Base-by-base conservation (phyloP, 2,329 filamentous ascomycete species). In the Tolypocladium ovalisporum region DNA sequence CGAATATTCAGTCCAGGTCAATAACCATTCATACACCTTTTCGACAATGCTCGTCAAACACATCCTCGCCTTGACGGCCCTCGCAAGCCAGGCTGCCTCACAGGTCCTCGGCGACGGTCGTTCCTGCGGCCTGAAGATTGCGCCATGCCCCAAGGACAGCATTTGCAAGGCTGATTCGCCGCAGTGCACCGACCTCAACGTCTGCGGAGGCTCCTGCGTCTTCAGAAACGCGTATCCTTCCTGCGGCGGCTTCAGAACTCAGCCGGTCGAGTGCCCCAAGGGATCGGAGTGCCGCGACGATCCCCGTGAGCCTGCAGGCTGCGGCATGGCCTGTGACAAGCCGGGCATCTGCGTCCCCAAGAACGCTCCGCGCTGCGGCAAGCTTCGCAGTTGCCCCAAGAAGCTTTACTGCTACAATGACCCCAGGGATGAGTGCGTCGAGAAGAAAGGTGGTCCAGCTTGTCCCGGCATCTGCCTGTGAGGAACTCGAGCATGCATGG, bases 281-380 rank as follows among this genome's bases (percentile, higher is more conserved):
- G 61, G 61, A 13, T 61, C 61, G 2, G 56, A 60, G 2, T 75
- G 72, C 55, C 58, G 65, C 17, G 64, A 73, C 57, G 71, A 75
- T 32, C 71, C 72, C 13, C 66, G 71, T 71, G 40, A 52, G 57
- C 63, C 62, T 35, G 58, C 29, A 12, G 56, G 62, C 54, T 73
- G 71, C 47, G 71, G 71, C 9, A 61, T 71, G 65, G 67, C 71
- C 4, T 73, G 71, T 56, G 71, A 73, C 47, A 55, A 24, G 8
- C 67, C 67, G 0, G 71, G 71, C 1, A 71, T 73, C 29, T 74
- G 68, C 51, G 60, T 70, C 1, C 65, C 66, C 32, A 60, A 58
- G 29, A 60, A 60, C 7, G 56, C 56, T 1, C 55, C 52, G 1
- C 42, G 35, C 0, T 72, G 70, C 27, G 61, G 61, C 2, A 17